Evolutionary conservation across 257 asterid species (phyloP).

Genomic region (Nicotiana sylvestris): DNA sequence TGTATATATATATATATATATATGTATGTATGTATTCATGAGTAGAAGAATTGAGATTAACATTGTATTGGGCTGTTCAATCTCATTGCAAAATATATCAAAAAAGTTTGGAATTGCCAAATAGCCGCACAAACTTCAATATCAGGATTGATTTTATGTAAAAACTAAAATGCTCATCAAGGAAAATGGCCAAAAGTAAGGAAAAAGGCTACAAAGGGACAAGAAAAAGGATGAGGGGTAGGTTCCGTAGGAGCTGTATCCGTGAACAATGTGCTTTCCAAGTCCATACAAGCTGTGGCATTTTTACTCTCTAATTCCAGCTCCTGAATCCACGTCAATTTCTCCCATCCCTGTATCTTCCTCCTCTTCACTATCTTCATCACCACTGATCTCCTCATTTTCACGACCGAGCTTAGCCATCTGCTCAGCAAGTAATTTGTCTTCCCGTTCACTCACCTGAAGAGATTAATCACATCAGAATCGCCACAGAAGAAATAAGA

Average conservation of each 20-base stretch:
- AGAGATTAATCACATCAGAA: background rate
- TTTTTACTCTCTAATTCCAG: slow-evolving; percentile 34
- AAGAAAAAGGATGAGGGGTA: background rate
- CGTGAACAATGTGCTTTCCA: slow-evolving; percentile 4
- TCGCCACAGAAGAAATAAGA: background rate
- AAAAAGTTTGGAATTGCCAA: background rate
- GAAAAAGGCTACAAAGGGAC: background rate
- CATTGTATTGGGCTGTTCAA: background rate
- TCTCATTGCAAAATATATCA: background rate
- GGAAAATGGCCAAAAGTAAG: background rate
- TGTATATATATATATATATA: too few species aligned
- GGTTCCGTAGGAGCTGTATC: background rate
- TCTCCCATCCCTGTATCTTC: slow-evolving; percentile 99
- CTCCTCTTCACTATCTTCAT: slow-evolving; percentile 87
- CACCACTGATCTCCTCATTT: slow-evolving; percentile 86
- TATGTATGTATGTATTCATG: background rate
- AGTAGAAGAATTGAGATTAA: background rate
- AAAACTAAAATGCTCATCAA: background rate
- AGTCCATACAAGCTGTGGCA: background rate
- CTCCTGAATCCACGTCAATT: slow-evolving; percentile 52
- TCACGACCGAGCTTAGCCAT: slow-evolving; percentile 65
- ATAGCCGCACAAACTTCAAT: background rate
- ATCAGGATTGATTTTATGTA: background rate
- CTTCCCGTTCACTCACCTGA: slow-evolving; percentile 97
- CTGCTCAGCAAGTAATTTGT: slow-evolving; percentile 72